phyloP scores from a whole-genome alignment of 2,329 filamentous ascomycete genomes.

The Alternaria hordeiaustralica region DNA sequence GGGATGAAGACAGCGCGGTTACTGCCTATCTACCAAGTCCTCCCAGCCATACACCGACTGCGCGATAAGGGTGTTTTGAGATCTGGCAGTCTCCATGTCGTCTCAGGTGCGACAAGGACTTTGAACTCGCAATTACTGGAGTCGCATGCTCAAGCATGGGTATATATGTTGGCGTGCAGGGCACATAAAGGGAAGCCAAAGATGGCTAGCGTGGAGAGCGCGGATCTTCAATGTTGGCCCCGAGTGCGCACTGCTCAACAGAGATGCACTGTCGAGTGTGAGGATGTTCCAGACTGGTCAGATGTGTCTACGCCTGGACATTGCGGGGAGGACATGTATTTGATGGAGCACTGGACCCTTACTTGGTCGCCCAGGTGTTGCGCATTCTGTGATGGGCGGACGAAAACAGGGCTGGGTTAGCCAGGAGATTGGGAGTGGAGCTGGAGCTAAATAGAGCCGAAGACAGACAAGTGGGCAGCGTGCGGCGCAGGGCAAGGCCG shows the following conservation, averaged over 20 bases:
- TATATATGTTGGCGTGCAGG: neutral
- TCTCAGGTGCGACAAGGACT: neutral
- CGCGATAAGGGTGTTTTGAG: neutral
- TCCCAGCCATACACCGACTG: neutral
- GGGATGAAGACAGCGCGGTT: slow-evolving; percentile 13
- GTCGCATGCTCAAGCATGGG: neutral
- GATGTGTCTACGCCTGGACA: neutral
- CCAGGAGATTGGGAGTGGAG: slow-evolving; percentile 14
- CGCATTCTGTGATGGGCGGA: slow-evolving; percentile 2
- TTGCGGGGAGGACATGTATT: neutral
- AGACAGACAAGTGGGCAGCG: neutral
- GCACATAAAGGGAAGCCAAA: neutral
- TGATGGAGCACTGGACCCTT: neutral
- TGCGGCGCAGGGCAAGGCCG: slow-evolving; percentile 11
- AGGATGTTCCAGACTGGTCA: neutral
- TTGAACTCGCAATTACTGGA: neutral
- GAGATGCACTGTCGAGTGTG: neutral
- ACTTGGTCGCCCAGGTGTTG: neutral
- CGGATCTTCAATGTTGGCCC: neutral
- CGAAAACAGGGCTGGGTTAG: slow-evolving; percentile 15
- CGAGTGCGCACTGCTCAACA: neutral
- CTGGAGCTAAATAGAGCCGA: slow-evolving; percentile 8
- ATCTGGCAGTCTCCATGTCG: neutral
- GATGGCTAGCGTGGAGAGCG: neutral
- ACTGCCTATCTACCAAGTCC: neutral